Evolutionary conservation across 2,329 filamentous ascomycete species (phyloP).

Genomic region (Cadophora gregata): DNA sequence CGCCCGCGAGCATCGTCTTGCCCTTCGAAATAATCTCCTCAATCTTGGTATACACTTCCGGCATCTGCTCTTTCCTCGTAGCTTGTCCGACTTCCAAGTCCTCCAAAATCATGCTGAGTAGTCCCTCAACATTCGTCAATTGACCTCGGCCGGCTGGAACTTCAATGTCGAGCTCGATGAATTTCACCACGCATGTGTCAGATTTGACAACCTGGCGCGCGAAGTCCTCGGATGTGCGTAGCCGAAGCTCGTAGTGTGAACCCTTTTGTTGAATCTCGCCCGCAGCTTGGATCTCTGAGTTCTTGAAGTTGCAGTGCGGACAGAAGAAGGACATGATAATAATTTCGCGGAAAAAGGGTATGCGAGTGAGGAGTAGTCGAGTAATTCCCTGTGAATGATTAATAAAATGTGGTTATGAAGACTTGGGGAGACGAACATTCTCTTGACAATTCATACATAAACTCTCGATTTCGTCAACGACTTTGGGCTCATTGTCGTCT

Average conservation of each 20-base stretch:
- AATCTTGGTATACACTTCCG: conserved; percentile 80
- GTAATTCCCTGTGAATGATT: conserved; percentile 71
- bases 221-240: conserved; percentile 77
- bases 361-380: conserved; percentile 84
- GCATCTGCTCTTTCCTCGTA: conserved; percentile 76
- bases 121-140: conserved; percentile 90
- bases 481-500: conserved; percentile 53
- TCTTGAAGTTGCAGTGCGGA: conserved; percentile 85
- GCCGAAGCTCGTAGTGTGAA: conserved; percentile 79
- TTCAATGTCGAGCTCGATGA: conserved; percentile 92
- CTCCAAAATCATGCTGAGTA: conserved; percentile 77
- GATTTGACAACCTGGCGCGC: conserved; percentile 90
- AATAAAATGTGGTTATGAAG: neutral
- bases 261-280: conserved; percentile 92
- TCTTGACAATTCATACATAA: conserved; percentile 87
- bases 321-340: conserved; percentile 97
- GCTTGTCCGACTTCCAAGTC: conserved; percentile 84
- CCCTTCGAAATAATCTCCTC: conserved; percentile 76
- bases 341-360: conserved; percentile 97
- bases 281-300: conserved; percentile 93
- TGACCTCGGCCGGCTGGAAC: conserved; percentile 90
- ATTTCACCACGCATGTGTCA: conserved; percentile 82
- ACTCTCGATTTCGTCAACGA: conserved; percentile 75
- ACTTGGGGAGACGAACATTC: conserved; percentile 60
- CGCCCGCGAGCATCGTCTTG: conserved; percentile 77